Evolutionary conservation across 768 basidiomycete species (phyloP).

Genomic region (Macrolepiota fuliginosa): DNA sequence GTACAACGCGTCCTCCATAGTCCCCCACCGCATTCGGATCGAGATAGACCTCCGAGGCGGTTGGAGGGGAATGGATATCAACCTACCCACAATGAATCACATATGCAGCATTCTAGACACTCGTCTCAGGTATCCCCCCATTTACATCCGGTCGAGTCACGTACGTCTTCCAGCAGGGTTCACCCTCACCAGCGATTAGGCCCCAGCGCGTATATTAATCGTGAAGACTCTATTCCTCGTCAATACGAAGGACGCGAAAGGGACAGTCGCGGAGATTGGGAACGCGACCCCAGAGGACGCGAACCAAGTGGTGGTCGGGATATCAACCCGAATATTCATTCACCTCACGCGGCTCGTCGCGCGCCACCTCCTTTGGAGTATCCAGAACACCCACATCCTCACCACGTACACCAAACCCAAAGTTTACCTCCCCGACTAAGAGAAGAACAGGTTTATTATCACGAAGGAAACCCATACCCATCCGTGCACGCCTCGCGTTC

Average conservation of each 20-base stretch:
- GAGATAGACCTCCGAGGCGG: constrained; percentile 42
- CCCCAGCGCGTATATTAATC: constrained; percentile 55
- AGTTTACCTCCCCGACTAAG: constrained; percentile 22
- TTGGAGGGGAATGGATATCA: constrained; percentile 31
- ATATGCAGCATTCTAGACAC: constrained; percentile 14
- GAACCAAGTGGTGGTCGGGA: constrained; percentile 20
- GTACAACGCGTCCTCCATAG: constrained; percentile 48
- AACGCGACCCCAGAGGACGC: constrained; percentile 20
- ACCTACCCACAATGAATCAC: constrained; percentile 11
- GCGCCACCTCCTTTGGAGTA: constrained; percentile 24
- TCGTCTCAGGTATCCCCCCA: constrained; percentile 28
- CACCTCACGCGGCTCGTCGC: constrained; percentile 37
- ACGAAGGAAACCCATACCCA: constrained; percentile 25
- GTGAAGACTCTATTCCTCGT: constrained; percentile 51
- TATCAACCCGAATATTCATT: constrained; percentile 28
- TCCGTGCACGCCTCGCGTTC: constrained; percentile 49
- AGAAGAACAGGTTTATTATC: constrained; percentile 38
- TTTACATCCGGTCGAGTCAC: constrained; percentile 2
- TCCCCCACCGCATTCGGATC: constrained; percentile 43
- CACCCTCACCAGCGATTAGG: constrained; percentile 71
- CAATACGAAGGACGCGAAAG: constrained; percentile 38
- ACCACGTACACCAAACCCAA: background rate
- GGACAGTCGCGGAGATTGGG: constrained; percentile 28
- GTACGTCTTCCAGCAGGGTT: constrained; percentile 37
- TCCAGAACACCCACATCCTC: constrained; percentile 25